Conservation (phyloP, 2,329 filamentous ascomycete genomes). For the Pseudocercospora ulei region DNA sequence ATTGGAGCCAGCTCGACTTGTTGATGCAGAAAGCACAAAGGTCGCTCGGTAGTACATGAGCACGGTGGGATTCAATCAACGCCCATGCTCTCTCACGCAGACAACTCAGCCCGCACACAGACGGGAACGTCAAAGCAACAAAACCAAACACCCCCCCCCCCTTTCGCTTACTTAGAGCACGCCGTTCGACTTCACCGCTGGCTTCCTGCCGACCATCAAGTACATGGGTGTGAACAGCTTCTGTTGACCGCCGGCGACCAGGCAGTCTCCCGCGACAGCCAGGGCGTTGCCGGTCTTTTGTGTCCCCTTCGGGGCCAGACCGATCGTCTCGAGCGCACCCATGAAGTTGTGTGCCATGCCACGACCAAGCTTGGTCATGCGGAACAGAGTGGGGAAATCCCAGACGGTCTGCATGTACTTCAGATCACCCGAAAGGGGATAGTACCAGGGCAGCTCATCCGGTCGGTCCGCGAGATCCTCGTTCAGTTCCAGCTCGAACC, state of each 20-base stretch:
- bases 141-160: too few relatives aligned
- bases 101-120: neutral
- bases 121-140: neutral
- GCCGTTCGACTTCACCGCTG: conserved; percentile 33
- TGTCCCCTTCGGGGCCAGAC: conserved; percentile 71
- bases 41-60: too few relatives aligned
- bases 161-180: neutral
- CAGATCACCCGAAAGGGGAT: conserved; percentile 76
- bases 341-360: conserved; percentile 65
- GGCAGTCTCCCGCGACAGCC: conserved; percentile 67
- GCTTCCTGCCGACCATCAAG: conserved; percentile 88
- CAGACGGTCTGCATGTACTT: conserved; percentile 67
- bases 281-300: conserved; percentile 90
- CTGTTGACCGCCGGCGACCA: conserved; percentile 77
- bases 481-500: conserved; percentile 71
- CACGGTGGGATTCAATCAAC: neutral
- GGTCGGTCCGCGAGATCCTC: conserved; percentile 75
- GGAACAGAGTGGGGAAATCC: conserved; percentile 72
- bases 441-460: conserved; percentile 84
- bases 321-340: conserved; percentile 64
- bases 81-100: conserved; percentile 4
- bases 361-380: conserved; percentile 82
- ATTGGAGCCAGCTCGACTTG: neutral
- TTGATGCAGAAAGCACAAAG: too few relatives aligned
- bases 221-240: conserved; percentile 98